Evolutionary conservation across 2,329 filamentous ascomycete genomes (phyloP).

Genomic region (Fusarium sp.): DNA sequence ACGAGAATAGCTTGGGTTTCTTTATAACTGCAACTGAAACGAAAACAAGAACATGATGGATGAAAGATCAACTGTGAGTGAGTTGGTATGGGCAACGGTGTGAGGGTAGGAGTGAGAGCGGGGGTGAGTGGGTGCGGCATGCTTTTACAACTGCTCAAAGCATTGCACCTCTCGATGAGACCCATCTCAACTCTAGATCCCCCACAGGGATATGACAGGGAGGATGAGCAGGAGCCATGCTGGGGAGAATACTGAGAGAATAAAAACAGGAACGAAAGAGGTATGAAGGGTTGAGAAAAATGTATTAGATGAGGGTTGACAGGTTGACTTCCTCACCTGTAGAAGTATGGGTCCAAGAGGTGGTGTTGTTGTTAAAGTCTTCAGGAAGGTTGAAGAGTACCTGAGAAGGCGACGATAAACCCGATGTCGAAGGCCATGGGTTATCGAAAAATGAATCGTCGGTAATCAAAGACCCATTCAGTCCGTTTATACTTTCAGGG

Average conservation of each 20-base stretch:
- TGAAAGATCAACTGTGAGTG: slow-evolving; percentile 28
- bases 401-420: slow-evolving; percentile 40
- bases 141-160: slow-evolving; percentile 36
- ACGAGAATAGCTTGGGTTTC: slow-evolving; percentile 25
- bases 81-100: slow-evolving; percentile 24
- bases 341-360: slow-evolving; percentile 32
- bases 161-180: slow-evolving; percentile 32
- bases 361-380: slow-evolving; percentile 14
- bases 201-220: slow-evolving; percentile 26
- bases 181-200: slow-evolving; percentile 39
- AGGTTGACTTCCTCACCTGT: slow-evolving; percentile 42
- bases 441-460: slow-evolving; percentile 35
- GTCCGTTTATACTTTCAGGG: slow-evolving; percentile 17
- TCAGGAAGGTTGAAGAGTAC: slow-evolving; percentile 35
- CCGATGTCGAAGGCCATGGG: slow-evolving; percentile 31
- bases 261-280: not conserved
- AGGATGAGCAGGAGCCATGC: slow-evolving; percentile 13
- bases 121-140: slow-evolving; percentile 39
- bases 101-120: slow-evolving; percentile 36
- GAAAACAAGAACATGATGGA: slow-evolving; percentile 30
- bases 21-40: slow-evolving; percentile 24
- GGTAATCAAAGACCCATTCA: slow-evolving; percentile 24
- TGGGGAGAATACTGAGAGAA: not conserved
- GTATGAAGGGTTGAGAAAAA: not conserved
- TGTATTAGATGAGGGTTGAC: slow-evolving; percentile 14